Conservation (phyloP, 495 filamentous ascomycete genomes). For the Trichoderma virens region DNA sequence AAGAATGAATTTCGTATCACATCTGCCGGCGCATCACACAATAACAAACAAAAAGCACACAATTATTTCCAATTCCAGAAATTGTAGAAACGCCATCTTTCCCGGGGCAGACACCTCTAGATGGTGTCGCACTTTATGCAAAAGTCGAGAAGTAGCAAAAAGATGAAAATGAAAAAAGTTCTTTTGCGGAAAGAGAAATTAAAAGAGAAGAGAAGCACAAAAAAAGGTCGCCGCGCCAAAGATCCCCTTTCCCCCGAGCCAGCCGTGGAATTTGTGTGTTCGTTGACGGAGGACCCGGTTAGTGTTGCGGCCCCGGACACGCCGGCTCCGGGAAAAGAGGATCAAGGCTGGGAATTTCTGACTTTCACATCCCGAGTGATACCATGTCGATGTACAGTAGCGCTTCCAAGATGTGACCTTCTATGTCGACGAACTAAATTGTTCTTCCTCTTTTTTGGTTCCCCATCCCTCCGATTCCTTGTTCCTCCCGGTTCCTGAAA, state of each 20-base stretch:
- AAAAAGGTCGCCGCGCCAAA: not conserved
- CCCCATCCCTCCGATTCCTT: not conserved
- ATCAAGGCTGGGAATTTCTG: not conserved
- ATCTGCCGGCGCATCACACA: not conserved
- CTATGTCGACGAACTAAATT: not conserved
- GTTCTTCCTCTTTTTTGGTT: not conserved
- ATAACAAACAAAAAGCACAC: not conserved
- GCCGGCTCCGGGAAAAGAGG: not conserved
- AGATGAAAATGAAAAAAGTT: not conserved
- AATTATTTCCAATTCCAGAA: conserved; percentile 5
- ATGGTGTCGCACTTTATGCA: conserved; percentile 7
- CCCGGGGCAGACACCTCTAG: not conserved
- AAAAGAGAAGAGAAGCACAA: not conserved
- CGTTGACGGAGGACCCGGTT: not conserved
- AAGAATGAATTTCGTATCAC: not conserved
- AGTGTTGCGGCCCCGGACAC: not conserved
- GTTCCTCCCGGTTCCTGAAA: conserved; percentile 2
- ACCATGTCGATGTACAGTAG: too few relatives aligned
- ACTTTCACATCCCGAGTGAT: too few relatives aligned
- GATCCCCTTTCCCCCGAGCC: not conserved
- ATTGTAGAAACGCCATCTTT: conserved; percentile 3
- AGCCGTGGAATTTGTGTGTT: too few relatives aligned
- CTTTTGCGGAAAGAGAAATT: not conserved
- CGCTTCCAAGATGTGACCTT: not conserved
- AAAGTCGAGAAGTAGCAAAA: not conserved